Evolutionary conservation across 257 asterid genomes (phyloP).

Genomic region (Lycium ferocissimum): DNA sequence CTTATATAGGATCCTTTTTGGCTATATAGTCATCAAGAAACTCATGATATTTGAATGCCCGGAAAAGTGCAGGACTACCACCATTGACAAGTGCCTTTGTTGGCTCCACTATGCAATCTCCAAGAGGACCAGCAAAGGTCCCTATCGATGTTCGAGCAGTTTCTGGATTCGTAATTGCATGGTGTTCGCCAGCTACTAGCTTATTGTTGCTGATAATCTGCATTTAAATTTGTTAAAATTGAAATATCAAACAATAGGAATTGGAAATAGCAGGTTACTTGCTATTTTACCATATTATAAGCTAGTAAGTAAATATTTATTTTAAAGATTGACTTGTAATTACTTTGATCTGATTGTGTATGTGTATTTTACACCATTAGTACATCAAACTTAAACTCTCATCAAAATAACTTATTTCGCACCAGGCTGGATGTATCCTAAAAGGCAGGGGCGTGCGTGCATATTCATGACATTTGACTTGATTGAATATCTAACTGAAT

Average conservation of each 20-base stretch:
- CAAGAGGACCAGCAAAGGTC: slow-evolving; percentile 60
- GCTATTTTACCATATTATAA: background rate
- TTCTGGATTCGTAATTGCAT: slow-evolving; percentile 54
- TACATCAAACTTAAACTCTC: too few relatives aligned
- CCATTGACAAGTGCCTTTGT: slow-evolving; percentile 37
- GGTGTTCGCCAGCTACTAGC: slow-evolving; percentile 54
- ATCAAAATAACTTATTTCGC: too few relatives aligned
- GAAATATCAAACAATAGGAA: background rate
- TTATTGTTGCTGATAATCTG: slow-evolving; percentile 66
- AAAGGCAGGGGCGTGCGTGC: background rate
- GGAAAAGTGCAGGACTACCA: slow-evolving; percentile 38
- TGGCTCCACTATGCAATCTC: slow-evolving; percentile 50
- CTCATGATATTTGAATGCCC: slow-evolving; percentile 55
- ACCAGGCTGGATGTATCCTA: background rate
- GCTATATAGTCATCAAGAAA: slow-evolving; percentile 41
- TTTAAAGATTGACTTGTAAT: background rate
- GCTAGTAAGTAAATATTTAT: background rate
- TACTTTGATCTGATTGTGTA: background rate
- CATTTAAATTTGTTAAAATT: background rate
- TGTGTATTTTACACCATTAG: too few relatives aligned
- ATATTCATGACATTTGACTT: background rate
- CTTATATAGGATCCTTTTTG: slow-evolving; percentile 33
- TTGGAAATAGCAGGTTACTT: background rate
- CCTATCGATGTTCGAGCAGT: slow-evolving; percentile 58
- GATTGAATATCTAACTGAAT: too few relatives aligned